A percentile compares a stretch with the other conserved stretches of the same genome.
These are phyloP conservation scores for Teratosphaeria epicoccoides DNA, from an alignment of 2,329 filamentous ascomycete genomes.

Conservation along the genomic window DNA sequence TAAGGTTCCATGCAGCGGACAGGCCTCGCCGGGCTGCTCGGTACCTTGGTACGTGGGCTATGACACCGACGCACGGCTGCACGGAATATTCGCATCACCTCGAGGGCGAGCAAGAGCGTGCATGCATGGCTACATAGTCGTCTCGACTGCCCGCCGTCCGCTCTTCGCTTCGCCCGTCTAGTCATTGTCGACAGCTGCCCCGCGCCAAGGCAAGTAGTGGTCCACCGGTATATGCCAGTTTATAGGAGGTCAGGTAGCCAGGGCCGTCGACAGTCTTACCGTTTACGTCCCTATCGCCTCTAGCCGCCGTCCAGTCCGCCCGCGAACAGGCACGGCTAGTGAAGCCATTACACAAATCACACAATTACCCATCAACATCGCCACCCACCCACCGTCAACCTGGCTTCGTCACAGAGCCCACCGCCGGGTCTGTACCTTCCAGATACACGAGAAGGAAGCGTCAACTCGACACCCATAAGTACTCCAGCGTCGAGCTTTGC, in stretches of 20 bases:
- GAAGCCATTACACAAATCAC: not conserved
- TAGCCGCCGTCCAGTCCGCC: not conserved
- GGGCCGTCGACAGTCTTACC: not conserved
- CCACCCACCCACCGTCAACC: conserved; percentile 3
- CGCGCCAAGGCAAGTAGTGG: not conserved
- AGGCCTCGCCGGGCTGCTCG: not conserved
- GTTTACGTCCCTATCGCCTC: no score
- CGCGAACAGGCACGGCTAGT: not conserved
- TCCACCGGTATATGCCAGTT: not conserved
- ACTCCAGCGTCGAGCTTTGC: conserved; percentile 13
- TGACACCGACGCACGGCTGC: not conserved
- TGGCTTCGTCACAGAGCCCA: conserved; percentile 12
- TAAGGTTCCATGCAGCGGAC: not conserved
- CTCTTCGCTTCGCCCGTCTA: not conserved
- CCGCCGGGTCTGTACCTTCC: conserved; percentile 13
- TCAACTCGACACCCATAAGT: conserved; percentile 19
- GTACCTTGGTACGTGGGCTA: not conserved
- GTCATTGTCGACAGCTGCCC: no score
- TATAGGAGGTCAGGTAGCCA: no score
- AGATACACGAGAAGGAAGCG: conserved; percentile 15
- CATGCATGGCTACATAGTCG: not conserved
- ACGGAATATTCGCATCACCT: not conserved
- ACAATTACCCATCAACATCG: not conserved
- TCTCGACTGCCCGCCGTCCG: not conserved
- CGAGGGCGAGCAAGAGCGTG: not conserved